These are phyloP conservation scores for Orobanche coerulescens DNA, from an alignment of 257 asterid genomes.

Conservation along the genomic window DNA sequence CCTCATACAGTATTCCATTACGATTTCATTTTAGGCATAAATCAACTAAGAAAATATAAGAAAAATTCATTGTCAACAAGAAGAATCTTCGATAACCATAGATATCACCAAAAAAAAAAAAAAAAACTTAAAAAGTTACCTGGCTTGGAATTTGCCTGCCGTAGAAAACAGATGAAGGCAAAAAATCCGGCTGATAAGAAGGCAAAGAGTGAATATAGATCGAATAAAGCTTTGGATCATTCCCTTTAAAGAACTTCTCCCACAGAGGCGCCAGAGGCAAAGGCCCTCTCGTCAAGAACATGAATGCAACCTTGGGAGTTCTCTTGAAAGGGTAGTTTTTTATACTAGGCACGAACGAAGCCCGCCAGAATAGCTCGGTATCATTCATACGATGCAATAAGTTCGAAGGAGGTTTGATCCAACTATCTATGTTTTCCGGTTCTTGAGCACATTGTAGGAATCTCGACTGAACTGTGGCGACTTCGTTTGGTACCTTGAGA, in stretches of 20 bases:
- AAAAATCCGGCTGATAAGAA: conserved; percentile 47
- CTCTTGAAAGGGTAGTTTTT: conserved; percentile 63
- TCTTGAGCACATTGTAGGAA: conserved; percentile 43
- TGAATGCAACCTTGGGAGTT: conserved; percentile 74
- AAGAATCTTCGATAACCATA: not conserved
- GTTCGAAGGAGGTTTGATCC: conserved; percentile 51
- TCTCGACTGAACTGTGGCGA: conserved; percentile 32
- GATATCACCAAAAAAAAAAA: not conserved
- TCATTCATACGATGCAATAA: conserved; percentile 64
- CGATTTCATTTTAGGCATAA: not conserved
- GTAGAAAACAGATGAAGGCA: conserved; percentile 54
- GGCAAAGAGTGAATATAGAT: conserved; percentile 75
- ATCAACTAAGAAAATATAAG: not conserved
- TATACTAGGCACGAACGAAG: conserved; percentile 54
- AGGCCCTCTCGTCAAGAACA: conserved; percentile 91
- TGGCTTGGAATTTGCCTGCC: conserved; percentile 83
- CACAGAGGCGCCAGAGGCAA: conserved; percentile 82
- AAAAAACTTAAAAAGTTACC: conserved; percentile 30
- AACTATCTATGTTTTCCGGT: conserved; percentile 31
- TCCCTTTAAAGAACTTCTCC: conserved; percentile 73
- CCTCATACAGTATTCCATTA: too few species aligned
- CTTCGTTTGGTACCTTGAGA: conserved; percentile 41
- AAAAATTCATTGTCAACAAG: not conserved
- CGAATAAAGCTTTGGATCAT: conserved; percentile 54
- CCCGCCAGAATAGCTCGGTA: conserved; percentile 72